Conservation (phyloP, 2,329 filamentous ascomycete genomes). For the Amphichorda felina region DNA sequence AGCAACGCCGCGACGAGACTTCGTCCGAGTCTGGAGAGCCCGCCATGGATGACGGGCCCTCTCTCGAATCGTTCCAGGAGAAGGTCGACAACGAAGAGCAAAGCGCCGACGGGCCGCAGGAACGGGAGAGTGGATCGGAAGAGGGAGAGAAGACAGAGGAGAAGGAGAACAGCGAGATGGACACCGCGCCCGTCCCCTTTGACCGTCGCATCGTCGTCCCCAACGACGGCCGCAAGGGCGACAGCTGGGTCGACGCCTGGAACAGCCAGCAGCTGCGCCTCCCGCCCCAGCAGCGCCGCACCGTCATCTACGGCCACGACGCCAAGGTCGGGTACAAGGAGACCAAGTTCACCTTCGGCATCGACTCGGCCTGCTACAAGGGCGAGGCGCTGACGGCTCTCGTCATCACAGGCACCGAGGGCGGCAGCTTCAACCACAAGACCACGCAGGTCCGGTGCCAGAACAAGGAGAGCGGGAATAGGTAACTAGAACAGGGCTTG, state of each 20-base stretch:
- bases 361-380: constrained; percentile 74
- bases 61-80: background rate
- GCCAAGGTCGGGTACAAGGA: constrained; percentile 53
- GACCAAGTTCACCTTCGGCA: constrained; percentile 62
- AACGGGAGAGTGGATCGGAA: constrained; percentile 5
- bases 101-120: background rate
- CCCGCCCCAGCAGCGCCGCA: constrained; percentile 30
- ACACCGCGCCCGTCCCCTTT: constrained; percentile 8
- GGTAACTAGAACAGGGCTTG: too few species aligned
- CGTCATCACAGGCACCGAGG: constrained; percentile 46
- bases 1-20: constrained; percentile 6
- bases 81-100: background rate
- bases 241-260: constrained; percentile 57
- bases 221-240: constrained; percentile 35
- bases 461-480: constrained; percentile 5
- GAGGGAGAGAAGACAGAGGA: constrained; percentile 4
- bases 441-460: constrained; percentile 30
- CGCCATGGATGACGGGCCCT: too few species aligned
- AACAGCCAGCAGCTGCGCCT: constrained; percentile 33
- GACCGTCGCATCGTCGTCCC: constrained; percentile 22
- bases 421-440: constrained; percentile 20
- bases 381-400: constrained; percentile 68
- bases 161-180: constrained; percentile 4
- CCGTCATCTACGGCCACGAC: constrained; percentile 84
- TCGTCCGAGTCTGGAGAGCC: background rate